phyloP scores from a whole-genome alignment of 129 eudicot species.

The Tanacetum coccineum region DNA sequence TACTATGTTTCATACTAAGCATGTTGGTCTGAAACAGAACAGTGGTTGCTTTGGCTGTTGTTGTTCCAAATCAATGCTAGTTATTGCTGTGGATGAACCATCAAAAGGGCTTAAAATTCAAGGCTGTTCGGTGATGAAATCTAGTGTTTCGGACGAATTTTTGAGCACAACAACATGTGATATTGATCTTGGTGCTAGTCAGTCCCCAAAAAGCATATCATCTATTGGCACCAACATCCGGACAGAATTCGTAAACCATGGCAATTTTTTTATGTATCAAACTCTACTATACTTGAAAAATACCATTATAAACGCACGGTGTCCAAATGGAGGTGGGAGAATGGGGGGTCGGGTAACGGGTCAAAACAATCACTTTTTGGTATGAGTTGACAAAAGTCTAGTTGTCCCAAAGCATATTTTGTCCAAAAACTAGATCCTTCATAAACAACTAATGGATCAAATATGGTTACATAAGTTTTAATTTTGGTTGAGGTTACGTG shows the following conservation, averaged over 20 bases:
- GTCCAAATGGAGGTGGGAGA: not conserved
- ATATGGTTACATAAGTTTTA: not conserved
- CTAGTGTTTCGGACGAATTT: constrained; percentile 8
- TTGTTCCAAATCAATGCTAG: constrained; percentile 38
- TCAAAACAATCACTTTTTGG: too few species aligned
- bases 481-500: too few species aligned
- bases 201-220: not conserved
- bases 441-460: not conserved
- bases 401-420: not conserved
- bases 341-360: too few species aligned
- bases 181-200: not conserved
- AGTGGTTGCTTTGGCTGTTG: constrained; percentile 73
- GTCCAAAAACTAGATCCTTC: not conserved
- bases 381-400: too few species aligned
- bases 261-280: not conserved
- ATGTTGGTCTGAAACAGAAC: constrained; percentile 50
- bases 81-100: constrained; percentile 54
- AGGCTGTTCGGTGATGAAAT: constrained; percentile 45
- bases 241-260: constrained; percentile 6
- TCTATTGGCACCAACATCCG: constrained; percentile 7
- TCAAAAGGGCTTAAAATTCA: constrained; percentile 56
- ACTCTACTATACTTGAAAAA: not conserved
- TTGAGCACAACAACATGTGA: constrained; percentile 5
- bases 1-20: too few species aligned
- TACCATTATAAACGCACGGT: not conserved